A percentile compares a stretch with the other conserved stretches of the same genome.
Evolutionary conservation across 169 alveolate species (phyloP).

Genomic region (Neospora caninum): DNA sequence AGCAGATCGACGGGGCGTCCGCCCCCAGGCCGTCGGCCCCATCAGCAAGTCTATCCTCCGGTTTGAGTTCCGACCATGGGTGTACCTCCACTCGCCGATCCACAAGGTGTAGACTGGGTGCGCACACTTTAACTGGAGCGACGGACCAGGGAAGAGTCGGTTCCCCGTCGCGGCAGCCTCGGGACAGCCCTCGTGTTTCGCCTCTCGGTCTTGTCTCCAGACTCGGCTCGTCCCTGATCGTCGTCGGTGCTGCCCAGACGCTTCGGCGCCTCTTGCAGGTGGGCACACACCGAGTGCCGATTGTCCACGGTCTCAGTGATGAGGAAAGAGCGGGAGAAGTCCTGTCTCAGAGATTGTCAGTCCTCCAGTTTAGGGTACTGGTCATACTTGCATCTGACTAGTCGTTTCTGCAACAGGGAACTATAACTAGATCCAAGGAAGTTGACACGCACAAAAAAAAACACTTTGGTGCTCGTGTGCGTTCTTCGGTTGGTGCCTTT

Average conservation of each 20-base stretch:
- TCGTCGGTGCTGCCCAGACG: background rate
- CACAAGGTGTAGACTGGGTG: no score
- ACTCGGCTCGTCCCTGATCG: conserved; percentile 13
- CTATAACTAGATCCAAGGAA: background rate
- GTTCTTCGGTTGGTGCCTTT: background rate
- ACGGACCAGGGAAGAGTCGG: no score
- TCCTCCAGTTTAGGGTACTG: background rate
- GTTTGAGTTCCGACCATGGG: no score
- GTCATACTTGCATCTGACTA: background rate
- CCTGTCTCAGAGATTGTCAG: background rate
- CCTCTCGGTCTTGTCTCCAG: background rate
- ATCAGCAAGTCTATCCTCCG: no score
- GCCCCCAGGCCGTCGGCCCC: no score
- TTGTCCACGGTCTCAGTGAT: no score
- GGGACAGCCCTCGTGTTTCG: no score
- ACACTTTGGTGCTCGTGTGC: background rate
- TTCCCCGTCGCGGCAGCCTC: no score
- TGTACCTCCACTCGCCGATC: no score
- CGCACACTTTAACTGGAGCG: no score
- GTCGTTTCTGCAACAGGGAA: background rate
- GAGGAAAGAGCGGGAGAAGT: background rate
- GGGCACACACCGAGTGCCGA: background rate
- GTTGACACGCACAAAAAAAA: background rate
- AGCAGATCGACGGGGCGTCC: no score
- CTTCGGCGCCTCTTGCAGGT: conserved; percentile 14